These are phyloP conservation scores for Eruca vesicaria DNA, from an alignment of 441 rosid species.

Conservation along the genomic window DNA sequence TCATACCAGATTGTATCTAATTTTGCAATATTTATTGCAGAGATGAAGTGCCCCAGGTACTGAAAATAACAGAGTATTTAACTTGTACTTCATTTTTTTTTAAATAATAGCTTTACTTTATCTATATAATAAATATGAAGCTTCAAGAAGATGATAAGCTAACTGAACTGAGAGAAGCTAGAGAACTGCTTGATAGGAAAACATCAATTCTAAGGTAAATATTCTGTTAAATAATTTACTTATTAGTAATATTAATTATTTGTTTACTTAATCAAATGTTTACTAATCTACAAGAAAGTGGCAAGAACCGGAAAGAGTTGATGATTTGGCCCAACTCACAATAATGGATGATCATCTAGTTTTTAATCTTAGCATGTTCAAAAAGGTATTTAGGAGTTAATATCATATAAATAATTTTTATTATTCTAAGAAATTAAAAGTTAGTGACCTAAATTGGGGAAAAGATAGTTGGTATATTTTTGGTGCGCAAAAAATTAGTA, in stretches of 20 bases:
- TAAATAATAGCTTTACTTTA: not conserved
- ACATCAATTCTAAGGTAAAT: not conserved
- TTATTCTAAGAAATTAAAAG: not conserved
- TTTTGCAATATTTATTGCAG: not conserved
- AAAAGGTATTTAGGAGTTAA: not conserved
- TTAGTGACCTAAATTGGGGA: not conserved
- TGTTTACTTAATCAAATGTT: not conserved
- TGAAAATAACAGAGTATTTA: not conserved
- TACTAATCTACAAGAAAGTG: not conserved
- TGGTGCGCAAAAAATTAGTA: not conserved
- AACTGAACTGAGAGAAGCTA: not conserved
- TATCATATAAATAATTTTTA: not conserved
- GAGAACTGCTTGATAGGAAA: not conserved
- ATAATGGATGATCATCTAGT: constrained; percentile 6
- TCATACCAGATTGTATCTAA: not conserved
- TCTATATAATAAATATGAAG: not conserved
- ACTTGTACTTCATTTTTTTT: not conserved
- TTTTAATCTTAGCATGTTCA: not conserved
- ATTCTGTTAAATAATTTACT: not conserved
- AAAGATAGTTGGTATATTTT: not conserved
- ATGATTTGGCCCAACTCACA: not conserved
- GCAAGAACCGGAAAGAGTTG: not conserved
- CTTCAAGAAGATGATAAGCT: not conserved
- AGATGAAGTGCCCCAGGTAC: not conserved
- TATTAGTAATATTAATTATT: not conserved